These are phyloP conservation scores for Plasmodium adleri DNA, from an alignment of 169 alveolate species.

Conservation along the genomic window DNA sequence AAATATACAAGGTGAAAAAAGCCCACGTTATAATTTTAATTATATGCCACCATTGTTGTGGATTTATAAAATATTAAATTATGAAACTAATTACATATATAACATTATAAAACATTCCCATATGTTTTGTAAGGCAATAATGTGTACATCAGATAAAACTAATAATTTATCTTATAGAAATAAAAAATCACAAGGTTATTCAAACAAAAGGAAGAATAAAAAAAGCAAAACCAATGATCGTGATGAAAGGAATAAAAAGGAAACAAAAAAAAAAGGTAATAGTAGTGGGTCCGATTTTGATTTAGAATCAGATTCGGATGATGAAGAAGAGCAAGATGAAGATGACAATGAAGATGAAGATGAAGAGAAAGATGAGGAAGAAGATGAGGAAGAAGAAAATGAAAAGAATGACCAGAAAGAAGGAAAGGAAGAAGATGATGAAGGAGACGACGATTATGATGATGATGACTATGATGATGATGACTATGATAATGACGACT, in stretches of 20 bases:
- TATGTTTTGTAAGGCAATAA: not conserved
- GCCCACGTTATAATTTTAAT: not conserved
- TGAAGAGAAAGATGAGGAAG: not conserved
- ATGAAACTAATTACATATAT: not conserved
- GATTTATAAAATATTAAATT: not conserved
- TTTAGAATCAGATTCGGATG: constrained; percentile 49
- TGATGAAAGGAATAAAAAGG: constrained; percentile 16
- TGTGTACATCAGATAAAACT: constrained; percentile 10
- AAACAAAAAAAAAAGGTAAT: constrained; percentile 11
- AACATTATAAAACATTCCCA: not conserved
- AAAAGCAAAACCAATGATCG: constrained; percentile 22
- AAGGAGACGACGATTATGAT: constrained; percentile 5
- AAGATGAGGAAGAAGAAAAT: constrained; percentile 2
- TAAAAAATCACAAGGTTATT: constrained; percentile 6
- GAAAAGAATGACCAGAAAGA: constrained; percentile 14
- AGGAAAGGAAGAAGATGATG: constrained; percentile 22
- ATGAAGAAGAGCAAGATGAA: constrained; percentile 23
- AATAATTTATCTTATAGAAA: constrained; percentile 9
- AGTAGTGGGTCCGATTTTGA: constrained; percentile 4
- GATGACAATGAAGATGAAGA: constrained; percentile 10
- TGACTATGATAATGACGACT: not conserved
- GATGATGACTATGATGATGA: constrained; percentile 12
- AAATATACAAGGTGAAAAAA: not conserved
- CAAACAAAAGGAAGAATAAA: constrained; percentile 24
- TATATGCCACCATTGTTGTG: not conserved